Evolutionary conservation across 805 yeast species (phyloP).

Genomic region (Metschnikowia cerradonensis): DNA sequence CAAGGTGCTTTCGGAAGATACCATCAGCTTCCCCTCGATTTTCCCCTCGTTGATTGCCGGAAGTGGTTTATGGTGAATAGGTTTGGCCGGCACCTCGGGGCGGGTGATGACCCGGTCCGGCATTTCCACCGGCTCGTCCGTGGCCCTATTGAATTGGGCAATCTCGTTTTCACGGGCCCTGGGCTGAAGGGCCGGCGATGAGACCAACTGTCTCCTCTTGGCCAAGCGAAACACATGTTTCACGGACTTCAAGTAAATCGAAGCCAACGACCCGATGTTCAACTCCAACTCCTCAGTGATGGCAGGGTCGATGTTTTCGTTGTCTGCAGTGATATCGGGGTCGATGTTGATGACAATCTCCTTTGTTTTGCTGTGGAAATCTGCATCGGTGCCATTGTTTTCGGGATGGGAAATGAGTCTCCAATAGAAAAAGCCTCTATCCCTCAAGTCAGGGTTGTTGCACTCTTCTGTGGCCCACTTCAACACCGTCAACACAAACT

Average conservation of each 20-base stretch:
- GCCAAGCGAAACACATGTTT: conserved; percentile 71
- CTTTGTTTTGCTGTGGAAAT: conserved; percentile 37
- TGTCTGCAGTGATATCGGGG: conserved; percentile 64
- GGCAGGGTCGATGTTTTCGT: conserved; percentile 64
- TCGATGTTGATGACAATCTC: conserved; percentile 54
- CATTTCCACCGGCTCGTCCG: conserved; percentile 10
- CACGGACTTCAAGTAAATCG: conserved; percentile 80
- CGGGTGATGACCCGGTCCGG: conserved; percentile 1
- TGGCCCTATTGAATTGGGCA: conserved; percentile 9
- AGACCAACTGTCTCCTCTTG: conserved; percentile 45
- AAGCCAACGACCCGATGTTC: conserved; percentile 76
- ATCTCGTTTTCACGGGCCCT: conserved; percentile 10
- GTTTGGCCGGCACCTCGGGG: not conserved
- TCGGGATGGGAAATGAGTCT: conserved; percentile 51
- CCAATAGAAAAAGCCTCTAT: conserved; percentile 84
- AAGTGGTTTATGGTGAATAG: conserved; percentile 7
- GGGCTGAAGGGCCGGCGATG: conserved; percentile 42
- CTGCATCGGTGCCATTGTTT: conserved; percentile 30
- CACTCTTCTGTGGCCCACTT: conserved; percentile 69
- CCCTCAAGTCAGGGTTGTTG: conserved; percentile 82
- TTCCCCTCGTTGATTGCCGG: conserved; percentile 4
- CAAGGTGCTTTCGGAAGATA: conserved; percentile 10
- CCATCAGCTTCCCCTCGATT: not conserved
- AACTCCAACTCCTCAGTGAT: conserved; percentile 79
- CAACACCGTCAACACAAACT: conserved; percentile 53